Evolutionary conservation across 1,284 basidiomycete species (phyloP).

Genomic region (Flammula alnicola): DNA sequence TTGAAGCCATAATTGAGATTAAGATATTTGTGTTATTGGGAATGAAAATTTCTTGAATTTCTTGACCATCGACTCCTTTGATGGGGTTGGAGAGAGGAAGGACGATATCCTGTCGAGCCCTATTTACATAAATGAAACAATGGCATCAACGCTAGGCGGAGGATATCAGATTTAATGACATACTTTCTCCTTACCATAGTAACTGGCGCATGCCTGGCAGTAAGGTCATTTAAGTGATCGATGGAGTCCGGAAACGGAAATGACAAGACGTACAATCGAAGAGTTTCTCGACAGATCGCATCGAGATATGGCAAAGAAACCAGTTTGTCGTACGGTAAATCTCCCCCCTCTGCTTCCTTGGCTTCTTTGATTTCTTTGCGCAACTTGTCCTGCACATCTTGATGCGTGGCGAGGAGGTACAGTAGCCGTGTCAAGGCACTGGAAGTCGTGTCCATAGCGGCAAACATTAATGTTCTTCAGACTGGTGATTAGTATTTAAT

Average conservation of each 20-base stretch:
- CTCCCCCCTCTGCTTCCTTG: constrained; percentile 23
- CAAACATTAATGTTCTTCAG: constrained; percentile 45
- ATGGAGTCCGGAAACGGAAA: background rate
- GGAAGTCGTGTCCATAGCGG: constrained; percentile 50
- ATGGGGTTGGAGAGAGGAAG: constrained; percentile 31
- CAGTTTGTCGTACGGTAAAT: constrained; percentile 39
- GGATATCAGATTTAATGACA: constrained; percentile 10
- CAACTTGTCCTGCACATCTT: constrained; percentile 40
- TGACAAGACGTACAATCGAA: constrained; percentile 34
- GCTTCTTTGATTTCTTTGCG: constrained; percentile 41
- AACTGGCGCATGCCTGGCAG: constrained; percentile 26
- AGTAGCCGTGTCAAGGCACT: constrained; percentile 42
- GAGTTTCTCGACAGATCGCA: constrained; percentile 46
- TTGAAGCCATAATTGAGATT: constrained; percentile 40
- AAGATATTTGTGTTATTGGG: constrained; percentile 38
- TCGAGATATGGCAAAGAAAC: constrained; percentile 45
- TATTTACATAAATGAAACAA: constrained; percentile 1
- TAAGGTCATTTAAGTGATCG: constrained; percentile 12
- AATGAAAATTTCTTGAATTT: constrained; percentile 27
- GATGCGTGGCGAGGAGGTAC: constrained; percentile 39
- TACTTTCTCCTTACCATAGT: constrained; percentile 21
- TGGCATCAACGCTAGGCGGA: constrained; percentile 12
- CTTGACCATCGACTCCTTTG: constrained; percentile 25
- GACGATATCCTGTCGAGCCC: constrained; percentile 28
- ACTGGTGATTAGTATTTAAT: background rate